A percentile compares a stretch with the other conserved stretches of the same genome.
These are phyloP conservation scores for Phyllosticta citrichinensis DNA, from an alignment of 2,329 filamentous ascomycete genomes.

Conservation along the genomic window DNA sequence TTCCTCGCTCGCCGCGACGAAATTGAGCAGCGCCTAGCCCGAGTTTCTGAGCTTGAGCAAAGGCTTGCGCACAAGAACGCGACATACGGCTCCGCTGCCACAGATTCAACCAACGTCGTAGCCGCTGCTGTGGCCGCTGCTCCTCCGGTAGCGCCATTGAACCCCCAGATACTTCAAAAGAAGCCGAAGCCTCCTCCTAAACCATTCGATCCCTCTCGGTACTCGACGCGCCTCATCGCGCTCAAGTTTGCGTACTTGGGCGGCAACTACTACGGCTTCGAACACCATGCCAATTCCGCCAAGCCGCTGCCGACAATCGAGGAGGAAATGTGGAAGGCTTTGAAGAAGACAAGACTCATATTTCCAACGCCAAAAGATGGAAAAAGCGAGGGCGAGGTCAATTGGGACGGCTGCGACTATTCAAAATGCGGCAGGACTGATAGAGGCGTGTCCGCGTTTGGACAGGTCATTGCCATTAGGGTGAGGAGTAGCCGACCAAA, in stretches of 20 bases:
- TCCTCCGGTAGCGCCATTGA: conserved; percentile 3
- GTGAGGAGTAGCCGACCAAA: conserved; percentile 70
- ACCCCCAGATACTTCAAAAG: conserved; percentile 5
- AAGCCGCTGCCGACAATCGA: conserved; percentile 74
- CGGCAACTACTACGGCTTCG: conserved; percentile 83
- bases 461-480: conserved; percentile 78
- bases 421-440: conserved; percentile 94
- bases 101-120: background rate
- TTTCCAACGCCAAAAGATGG: conserved; percentile 44
- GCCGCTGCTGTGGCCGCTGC: conserved; percentile 1
- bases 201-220: conserved; percentile 67
- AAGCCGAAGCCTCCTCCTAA: conserved; percentile 28
- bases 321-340: conserved; percentile 84
- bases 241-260: conserved; percentile 92
- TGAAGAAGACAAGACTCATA: conserved; percentile 74
- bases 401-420: conserved; percentile 80
- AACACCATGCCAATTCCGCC: conserved; percentile 64
- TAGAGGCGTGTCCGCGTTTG: conserved; percentile 88
- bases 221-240: conserved; percentile 75
- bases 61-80: conserved; percentile 47
- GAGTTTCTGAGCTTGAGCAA: conserved; percentile 57
- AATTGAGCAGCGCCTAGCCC: conserved; percentile 51
- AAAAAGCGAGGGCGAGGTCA: conserved; percentile 36
- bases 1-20: conserved; percentile 8
- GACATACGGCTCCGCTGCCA: conserved; percentile 18